Conservation (phyloP, 106 monocot species). For the Dendrobium officinale region DNA sequence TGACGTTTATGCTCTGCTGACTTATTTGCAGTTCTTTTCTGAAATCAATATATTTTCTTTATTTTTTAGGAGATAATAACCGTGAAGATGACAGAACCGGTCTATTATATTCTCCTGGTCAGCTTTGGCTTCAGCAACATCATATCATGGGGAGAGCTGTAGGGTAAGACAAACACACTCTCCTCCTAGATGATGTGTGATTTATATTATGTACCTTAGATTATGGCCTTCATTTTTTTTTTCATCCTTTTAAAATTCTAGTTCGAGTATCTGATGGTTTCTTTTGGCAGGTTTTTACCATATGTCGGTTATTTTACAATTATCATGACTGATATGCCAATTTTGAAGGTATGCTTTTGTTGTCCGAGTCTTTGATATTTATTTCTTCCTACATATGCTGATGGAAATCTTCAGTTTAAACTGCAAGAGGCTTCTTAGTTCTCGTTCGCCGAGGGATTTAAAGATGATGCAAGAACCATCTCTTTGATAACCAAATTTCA, state of each 20-base stretch:
- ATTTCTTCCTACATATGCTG: not conserved
- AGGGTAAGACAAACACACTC: conserved; percentile 23
- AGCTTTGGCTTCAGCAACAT: conserved; percentile 47
- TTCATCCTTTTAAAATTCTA: not conserved
- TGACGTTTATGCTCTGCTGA: not conserved
- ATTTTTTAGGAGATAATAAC: conserved; percentile 55
- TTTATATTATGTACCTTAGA: not conserved
- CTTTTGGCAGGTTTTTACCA: conserved; percentile 38
- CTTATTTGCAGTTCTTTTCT: not conserved
- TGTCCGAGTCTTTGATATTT: not conserved
- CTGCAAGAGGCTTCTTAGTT: not conserved
- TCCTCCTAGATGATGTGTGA: not conserved
- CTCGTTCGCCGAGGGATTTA: not conserved
- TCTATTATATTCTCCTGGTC: conserved; percentile 42
- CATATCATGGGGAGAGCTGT: conserved; percentile 55
- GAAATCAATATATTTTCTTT: not conserved
- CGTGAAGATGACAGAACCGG: conserved; percentile 27
- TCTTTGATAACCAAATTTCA: not conserved
- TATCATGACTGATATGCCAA: conserved; percentile 52
- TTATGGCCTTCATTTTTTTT: not conserved
- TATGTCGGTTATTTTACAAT: conserved; percentile 62
- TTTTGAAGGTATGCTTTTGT: conserved; percentile 40
- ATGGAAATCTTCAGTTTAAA: not conserved
- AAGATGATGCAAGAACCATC: not conserved
- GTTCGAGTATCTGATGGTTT: not conserved